Evolutionary conservation across 2,329 filamentous ascomycete species (phyloP), one percentile per base, ranked within the genome.

Genomic region (Neofusicoccum sp.): DNA sequence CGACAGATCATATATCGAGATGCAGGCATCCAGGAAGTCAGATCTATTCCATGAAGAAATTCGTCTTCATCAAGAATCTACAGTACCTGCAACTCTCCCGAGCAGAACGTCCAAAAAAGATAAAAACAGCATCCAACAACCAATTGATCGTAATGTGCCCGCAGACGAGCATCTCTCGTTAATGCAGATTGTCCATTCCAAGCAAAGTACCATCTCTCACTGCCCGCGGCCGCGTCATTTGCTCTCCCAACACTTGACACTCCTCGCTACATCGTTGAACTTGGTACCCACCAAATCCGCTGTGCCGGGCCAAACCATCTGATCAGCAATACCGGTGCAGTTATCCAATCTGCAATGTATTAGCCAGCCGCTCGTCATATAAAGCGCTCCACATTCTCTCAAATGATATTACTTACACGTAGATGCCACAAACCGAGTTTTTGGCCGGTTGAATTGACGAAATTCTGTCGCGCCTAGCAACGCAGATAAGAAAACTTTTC

Each of bases 251-350:
- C 54, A 58, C n/a, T 45, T 58, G 11, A 58, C 31, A 34, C 54
- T 58, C n/a, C 54, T 22, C 29, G 14, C 36, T 6, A 14, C n/a
- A 31, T 58, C 54, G 31, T 58, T 58, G 54, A 58, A 58, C n/a
- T n/a, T 28, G 6, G 54, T 45, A 12, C 54, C 41, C 9, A 33
- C n/a, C 29, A 58, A 12, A 14, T 58, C 54, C 11, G n/a, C 11
- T 7, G 54, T 44, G 22, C 54, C 54, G 8, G 54, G 54, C 54
- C 54, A 58, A 7, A 58, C 39, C 54, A 58, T 58, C 41, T 58
- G 54, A 37, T 58, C 54, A 6, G 29, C 54, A 12, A 58, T n/a
- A 44, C 54, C 41, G 11, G 41, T 36, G 54, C 54, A 58, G 3
- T 37, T 16, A 9, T 44, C 31, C 2, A 8, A 16, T 4, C 54